These are phyloP conservation scores for Pseudotsuga menziesii DNA, from an alignment of 75 land plant genomes.

Conservation along the genomic window DNA sequence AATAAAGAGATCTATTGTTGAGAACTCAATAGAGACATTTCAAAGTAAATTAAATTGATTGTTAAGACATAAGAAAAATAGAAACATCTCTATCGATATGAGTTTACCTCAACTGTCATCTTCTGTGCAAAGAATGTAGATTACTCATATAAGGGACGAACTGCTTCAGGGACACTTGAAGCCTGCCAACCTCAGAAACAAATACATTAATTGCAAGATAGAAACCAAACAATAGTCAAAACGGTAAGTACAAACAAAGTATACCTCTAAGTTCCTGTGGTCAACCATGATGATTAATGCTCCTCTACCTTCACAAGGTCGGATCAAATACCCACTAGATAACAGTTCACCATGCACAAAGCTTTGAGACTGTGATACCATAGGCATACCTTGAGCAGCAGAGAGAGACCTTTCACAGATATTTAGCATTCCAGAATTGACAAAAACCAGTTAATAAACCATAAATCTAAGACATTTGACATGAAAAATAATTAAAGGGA, in stretches of 20 bases:
- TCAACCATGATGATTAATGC: slow-evolving; percentile 33
- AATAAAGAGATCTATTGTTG: slow-evolving; percentile 5
- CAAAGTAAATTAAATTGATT: background rate
- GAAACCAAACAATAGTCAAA: background rate
- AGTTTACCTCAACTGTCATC: slow-evolving; percentile 24
- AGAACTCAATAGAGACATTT: background rate
- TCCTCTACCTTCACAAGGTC: slow-evolving; percentile 37
- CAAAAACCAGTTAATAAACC: background rate
- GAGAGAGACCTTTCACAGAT: slow-evolving; percentile 39
- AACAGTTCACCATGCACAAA: slow-evolving; percentile 40
- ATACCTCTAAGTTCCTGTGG: slow-evolving; percentile 40
- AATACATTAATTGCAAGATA: slow-evolving; percentile 1
- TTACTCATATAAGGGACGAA: slow-evolving; percentile 41
- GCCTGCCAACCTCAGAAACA: slow-evolving; percentile 23
- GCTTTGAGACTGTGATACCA: slow-evolving; percentile 10
- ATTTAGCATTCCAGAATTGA: slow-evolving; percentile 1
- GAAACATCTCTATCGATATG: background rate
- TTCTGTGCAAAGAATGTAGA: slow-evolving; percentile 36
- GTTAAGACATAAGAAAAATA: background rate
- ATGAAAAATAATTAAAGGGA: background rate
- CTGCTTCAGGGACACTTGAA: slow-evolving; percentile 38
- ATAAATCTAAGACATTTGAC: background rate
- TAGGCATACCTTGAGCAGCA: slow-evolving; percentile 20
- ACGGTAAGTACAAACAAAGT: background rate
- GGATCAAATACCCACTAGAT: slow-evolving; percentile 36